Evolutionary conservation across 1,139 yeast genomes (phyloP).

Genomic region (Hyphopichia khmerensis): DNA sequence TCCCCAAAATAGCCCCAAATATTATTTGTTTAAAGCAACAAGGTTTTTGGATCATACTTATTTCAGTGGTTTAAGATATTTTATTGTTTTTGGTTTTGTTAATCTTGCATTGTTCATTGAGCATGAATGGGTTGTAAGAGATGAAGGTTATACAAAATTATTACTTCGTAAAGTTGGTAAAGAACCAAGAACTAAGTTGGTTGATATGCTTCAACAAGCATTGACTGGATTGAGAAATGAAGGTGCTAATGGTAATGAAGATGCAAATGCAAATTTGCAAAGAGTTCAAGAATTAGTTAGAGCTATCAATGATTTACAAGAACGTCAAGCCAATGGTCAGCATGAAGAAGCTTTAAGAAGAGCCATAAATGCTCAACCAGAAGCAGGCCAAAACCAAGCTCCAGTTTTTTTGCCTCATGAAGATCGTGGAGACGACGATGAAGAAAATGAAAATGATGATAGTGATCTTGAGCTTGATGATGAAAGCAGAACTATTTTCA

Average conservation of each 20-base stretch:
- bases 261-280: slow-evolving; percentile 22
- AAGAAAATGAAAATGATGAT: slow-evolving; percentile 6
- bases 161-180: slow-evolving; percentile 57
- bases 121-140: slow-evolving; percentile 72
- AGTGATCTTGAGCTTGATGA: background rate
- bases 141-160: slow-evolving; percentile 61
- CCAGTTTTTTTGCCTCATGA: background rate
- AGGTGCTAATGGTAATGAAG: slow-evolving; percentile 19
- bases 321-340: slow-evolving; percentile 13
- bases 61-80: slow-evolving; percentile 40
- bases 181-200: slow-evolving; percentile 46
- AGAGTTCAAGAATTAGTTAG: slow-evolving; percentile 29
- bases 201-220: slow-evolving; percentile 36
- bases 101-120: slow-evolving; percentile 53
- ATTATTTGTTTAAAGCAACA: slow-evolving; percentile 10
- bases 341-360: slow-evolving; percentile 21
- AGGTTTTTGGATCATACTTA: slow-evolving; percentile 35
- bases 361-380: slow-evolving; percentile 10
- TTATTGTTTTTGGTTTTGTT: slow-evolving; percentile 36
- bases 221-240: slow-evolving; percentile 28
- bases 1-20: background rate
- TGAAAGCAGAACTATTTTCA: background rate
- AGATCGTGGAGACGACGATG: background rate
- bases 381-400: background rate
- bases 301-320: slow-evolving; percentile 32